These are phyloP conservation scores for Erysimum cheiri DNA, from an alignment of 441 rosid genomes.

Conservation along the genomic window DNA sequence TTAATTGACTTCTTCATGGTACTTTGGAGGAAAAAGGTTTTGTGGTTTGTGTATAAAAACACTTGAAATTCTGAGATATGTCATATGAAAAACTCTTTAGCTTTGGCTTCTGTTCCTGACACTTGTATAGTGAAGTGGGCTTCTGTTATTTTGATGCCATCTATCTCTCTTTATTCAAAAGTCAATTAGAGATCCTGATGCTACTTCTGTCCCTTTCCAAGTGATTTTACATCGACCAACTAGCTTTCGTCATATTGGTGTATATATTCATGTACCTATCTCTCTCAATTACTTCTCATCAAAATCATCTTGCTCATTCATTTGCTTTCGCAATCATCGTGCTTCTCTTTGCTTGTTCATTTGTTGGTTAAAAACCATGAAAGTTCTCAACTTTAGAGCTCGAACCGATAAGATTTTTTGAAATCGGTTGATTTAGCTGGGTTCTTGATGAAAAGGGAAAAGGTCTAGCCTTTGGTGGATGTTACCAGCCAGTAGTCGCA, in stretches of 20 bases:
- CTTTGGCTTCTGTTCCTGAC: conserved; percentile 34
- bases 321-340: conserved; percentile 26
- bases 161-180: conserved; percentile 30
- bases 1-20: conserved; percentile 45
- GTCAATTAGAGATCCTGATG: conserved; percentile 37
- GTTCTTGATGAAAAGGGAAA: conserved; percentile 27
- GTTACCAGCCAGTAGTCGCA: conserved; percentile 44
- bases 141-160: conserved; percentile 37
- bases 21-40: conserved; percentile 34
- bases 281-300: conserved; percentile 27
- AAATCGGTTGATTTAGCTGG: conserved; percentile 1
- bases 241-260: conserved; percentile 34
- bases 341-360: conserved; percentile 22
- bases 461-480: conserved; percentile 30
- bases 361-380: conserved; percentile 8
- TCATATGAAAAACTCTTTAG: conserved; percentile 37
- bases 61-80: conserved; percentile 36
- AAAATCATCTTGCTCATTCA: conserved; percentile 25
- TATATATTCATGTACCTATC: conserved; percentile 39
- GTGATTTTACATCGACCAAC: conserved; percentile 45
- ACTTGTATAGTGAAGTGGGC: conserved; percentile 41
- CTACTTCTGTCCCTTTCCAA: conserved; percentile 43
- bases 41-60: conserved; percentile 42
- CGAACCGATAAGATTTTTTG: conserved; percentile 21
- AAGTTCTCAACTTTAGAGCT: conserved; percentile 26